phyloP scores from a whole-genome alignment of 2,329 filamentous ascomycete species.

The Pyrenophora seminiperda region DNA sequence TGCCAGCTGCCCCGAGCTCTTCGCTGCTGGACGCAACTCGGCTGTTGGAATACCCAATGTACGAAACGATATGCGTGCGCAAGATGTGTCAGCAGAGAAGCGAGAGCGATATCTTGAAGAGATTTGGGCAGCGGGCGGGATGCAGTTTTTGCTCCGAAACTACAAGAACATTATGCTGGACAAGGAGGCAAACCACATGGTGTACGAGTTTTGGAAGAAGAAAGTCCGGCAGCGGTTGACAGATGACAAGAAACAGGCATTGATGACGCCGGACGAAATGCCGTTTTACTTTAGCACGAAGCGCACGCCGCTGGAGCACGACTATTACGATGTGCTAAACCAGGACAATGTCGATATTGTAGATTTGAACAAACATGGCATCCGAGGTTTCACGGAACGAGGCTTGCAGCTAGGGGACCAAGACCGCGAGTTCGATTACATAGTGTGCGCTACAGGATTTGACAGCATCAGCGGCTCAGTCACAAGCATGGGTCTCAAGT shows the following conservation, averaged over 20 bases:
- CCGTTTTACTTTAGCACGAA: conserved; percentile 52
- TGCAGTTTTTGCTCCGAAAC: conserved; percentile 43
- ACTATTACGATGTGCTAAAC: conserved; percentile 50
- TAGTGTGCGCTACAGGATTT: conserved; percentile 56
- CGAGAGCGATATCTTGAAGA: conserved; percentile 22
- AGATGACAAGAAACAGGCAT: conserved; percentile 46
- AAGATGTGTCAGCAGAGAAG: conserved; percentile 23
- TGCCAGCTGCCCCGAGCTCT: conserved; percentile 13
- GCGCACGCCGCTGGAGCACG: conserved; percentile 44
- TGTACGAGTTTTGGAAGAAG: conserved; percentile 57
- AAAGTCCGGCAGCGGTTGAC: conserved; percentile 46
- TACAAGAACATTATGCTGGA: conserved; percentile 45
- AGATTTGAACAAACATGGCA: conserved; percentile 46
- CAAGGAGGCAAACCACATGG: conserved; percentile 46
- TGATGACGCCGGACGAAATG: conserved; percentile 49
- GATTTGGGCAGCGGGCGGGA: conserved; percentile 47
- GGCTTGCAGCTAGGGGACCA: conserved; percentile 55
- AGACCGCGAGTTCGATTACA: conserved; percentile 60
- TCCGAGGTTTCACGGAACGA: conserved; percentile 55
- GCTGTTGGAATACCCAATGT: conserved; percentile 22
- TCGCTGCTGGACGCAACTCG: background rate
- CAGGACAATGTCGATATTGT: conserved; percentile 56
- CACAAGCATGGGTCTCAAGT: conserved; percentile 40
- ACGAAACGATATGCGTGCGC: conserved; percentile 10
- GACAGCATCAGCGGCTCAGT: conserved; percentile 48